Conservation (phyloP, 257 asterid genomes). For the Penstemon newberryi region DNA sequence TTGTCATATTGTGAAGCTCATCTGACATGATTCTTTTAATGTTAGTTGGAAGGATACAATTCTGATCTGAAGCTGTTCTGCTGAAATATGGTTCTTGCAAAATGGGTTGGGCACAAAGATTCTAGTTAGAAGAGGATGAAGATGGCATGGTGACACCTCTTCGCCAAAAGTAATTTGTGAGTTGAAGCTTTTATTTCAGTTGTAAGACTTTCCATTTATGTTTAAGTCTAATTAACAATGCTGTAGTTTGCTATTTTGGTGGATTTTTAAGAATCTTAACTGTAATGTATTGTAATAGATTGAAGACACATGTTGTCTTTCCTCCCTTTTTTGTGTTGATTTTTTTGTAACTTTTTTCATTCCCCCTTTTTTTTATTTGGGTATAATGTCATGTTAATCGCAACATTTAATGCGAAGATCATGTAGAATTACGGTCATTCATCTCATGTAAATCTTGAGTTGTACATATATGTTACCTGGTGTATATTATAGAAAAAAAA, state of each 20-base stretch:
- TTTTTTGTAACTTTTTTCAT: conserved; percentile 36
- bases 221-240: conserved; percentile 38
- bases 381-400: conserved; percentile 35
- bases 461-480: conserved; percentile 21
- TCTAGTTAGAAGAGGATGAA: conserved; percentile 33
- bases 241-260: conserved; percentile 45
- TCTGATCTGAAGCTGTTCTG: conserved; percentile 36
- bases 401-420: conserved; percentile 26
- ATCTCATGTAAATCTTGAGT: conserved; percentile 28
- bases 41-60: conserved; percentile 43
- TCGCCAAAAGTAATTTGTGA: conserved; percentile 35
- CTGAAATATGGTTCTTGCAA: conserved; percentile 41
- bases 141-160: conserved; percentile 41
- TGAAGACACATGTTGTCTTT: conserved; percentile 33
- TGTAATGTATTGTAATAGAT: conserved; percentile 54
- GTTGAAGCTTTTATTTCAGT: conserved; percentile 42
- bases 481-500: conserved; percentile 19
- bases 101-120: conserved; percentile 32
- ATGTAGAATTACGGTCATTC: conserved; percentile 39
- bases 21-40: conserved; percentile 34
- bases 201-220: conserved; percentile 38
- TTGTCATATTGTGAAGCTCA: conserved; percentile 13
- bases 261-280: conserved; percentile 38
- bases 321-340: conserved; percentile 35
- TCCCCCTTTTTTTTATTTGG: conserved; percentile 32